Evolutionary conservation across 495 filamentous ascomycete species (phyloP), one percentile per base, ranked within the genome.

Genomic region (Penicillium nucicola): DNA sequence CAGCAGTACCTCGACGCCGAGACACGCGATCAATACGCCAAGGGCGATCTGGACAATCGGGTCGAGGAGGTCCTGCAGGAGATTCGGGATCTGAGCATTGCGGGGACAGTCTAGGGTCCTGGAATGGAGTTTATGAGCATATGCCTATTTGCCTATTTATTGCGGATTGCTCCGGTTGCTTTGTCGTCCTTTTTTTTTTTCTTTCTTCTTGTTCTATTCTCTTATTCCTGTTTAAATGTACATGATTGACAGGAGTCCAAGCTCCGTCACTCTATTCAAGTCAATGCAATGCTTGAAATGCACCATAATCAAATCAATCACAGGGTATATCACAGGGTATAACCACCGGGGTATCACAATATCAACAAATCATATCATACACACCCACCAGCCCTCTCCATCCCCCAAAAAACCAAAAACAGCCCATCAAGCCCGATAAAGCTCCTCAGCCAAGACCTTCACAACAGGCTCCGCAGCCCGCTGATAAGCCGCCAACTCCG

Each of bases 1-100:
- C 93, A 98, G 74, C 95, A 98, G 71, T 98, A 96, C 69, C 79
- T 98, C 37, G 93, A 97, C 68, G 85, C 92, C n/a, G 89, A 93
- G 65, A 97, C 91, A 37, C 79, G 93, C 45, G 93, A 98, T 49
- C 90, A 96, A 72, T 98, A 98, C 71, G 93, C 93, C 13, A 84
- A 89, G 55, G 93, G 93, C 32, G 87, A 96, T 59, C 71, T 98
- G 58, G 93, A 98, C 68, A 88, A 82, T 53, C 74, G 89, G 55
- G 93, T 98, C 32, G 93, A 98, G 75, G 87, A 97, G 72, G 93
- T 97, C 48, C 60, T 98, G 69, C 91, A 97, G 66, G 90, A 97
- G 77, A 97, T 98, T 70, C 78, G 93, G 60, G 92, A 96, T 69
- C 69, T 98, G 71, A 97, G 91, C 71, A 97, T 98, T 79, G 86